Evolutionary conservation across 2,329 filamentous ascomycete species (phyloP).

Genomic region (Stagonosporopsis chrysanthemi): DNA sequence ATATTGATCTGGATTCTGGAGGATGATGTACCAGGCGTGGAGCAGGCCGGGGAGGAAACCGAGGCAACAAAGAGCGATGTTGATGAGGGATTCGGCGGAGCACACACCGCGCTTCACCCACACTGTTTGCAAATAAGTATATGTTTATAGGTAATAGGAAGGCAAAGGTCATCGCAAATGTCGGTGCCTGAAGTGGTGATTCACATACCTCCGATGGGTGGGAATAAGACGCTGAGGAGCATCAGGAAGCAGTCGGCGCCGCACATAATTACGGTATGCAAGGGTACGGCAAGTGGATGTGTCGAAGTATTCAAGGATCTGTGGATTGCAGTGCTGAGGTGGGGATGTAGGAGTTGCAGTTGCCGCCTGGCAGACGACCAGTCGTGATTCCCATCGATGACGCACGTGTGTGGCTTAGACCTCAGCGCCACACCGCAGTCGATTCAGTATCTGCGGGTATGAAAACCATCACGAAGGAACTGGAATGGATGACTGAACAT

Average conservation of each 20-base stretch:
- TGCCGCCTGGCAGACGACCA: conserved; percentile 12
- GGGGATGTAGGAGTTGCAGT: conserved; percentile 1
- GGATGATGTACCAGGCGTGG: conserved; percentile 98
- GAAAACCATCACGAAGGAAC: neutral
- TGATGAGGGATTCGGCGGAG: conserved; percentile 90
- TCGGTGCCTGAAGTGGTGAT: conserved; percentile 27
- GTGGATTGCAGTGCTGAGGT: conserved; percentile 3
- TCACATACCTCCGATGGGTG: conserved; percentile 62
- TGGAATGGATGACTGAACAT: neutral
- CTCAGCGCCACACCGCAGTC: neutral
- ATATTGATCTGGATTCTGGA: conserved; percentile 78
- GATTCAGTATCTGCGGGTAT: neutral
- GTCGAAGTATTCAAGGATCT: neutral
- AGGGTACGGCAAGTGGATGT: neutral
- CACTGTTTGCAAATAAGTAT: conserved; percentile 61
- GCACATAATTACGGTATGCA: conserved; percentile 57
- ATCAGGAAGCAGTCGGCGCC: conserved; percentile 67
- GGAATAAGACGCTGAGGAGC: conserved; percentile 68
- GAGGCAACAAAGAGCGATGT: conserved; percentile 80
- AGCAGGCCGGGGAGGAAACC: conserved; percentile 79
- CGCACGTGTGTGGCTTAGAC: conserved; percentile 17
- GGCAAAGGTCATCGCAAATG: neutral
- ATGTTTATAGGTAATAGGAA: conserved; percentile 2
- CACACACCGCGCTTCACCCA: conserved; percentile 98
- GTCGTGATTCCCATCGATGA: conserved; percentile 6